Evolutionary conservation across 306 rosid genomes (phyloP).

Genomic region (Sesbania bispinosa): DNA sequence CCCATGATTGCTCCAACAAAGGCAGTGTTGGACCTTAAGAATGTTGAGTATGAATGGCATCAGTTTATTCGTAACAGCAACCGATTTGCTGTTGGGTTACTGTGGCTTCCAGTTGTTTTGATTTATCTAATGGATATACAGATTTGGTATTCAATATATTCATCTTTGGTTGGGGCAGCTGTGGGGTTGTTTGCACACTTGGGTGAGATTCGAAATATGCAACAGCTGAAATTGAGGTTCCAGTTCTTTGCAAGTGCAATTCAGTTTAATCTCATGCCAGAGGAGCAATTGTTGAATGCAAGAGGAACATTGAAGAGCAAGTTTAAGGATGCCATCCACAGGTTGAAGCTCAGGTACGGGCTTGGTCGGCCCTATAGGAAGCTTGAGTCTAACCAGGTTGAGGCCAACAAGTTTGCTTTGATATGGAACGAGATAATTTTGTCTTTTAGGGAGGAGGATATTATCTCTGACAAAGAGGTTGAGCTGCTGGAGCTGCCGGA

Average conservation of each 20-base stretch:
- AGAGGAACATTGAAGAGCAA: constrained; percentile 74
- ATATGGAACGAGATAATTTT: constrained; percentile 92
- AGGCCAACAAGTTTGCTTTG: constrained; percentile 88
- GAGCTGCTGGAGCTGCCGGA: constrained; percentile 88
- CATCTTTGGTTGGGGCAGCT: constrained; percentile 79
- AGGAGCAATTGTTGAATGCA: constrained; percentile 80
- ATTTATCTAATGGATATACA: constrained; percentile 93
- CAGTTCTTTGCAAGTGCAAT: constrained; percentile 97
- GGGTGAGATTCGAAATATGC: constrained; percentile 93
- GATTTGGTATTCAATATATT: constrained; percentile 89
- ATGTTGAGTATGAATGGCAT: constrained; percentile 62
- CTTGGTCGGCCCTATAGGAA: constrained; percentile 84
- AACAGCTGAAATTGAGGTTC: constrained; percentile 85
- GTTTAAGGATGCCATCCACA: constrained; percentile 80
- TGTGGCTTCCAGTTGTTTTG: constrained; percentile 89
- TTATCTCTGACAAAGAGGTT: constrained; percentile 76
- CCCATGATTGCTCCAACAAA: constrained; percentile 86
- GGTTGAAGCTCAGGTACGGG: constrained; percentile 95
- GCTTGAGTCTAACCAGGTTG: constrained; percentile 85
- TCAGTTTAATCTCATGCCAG: constrained; percentile 95
- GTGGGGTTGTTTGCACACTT: constrained; percentile 86
- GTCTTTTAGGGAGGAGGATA: constrained; percentile 95
- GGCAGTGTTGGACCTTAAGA: constrained; percentile 39
- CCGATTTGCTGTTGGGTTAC: constrained; percentile 59
- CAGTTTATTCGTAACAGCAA: constrained; percentile 50